Conservation (phyloP, 139 green algal species). For the Bryopsis sp. region DNA sequence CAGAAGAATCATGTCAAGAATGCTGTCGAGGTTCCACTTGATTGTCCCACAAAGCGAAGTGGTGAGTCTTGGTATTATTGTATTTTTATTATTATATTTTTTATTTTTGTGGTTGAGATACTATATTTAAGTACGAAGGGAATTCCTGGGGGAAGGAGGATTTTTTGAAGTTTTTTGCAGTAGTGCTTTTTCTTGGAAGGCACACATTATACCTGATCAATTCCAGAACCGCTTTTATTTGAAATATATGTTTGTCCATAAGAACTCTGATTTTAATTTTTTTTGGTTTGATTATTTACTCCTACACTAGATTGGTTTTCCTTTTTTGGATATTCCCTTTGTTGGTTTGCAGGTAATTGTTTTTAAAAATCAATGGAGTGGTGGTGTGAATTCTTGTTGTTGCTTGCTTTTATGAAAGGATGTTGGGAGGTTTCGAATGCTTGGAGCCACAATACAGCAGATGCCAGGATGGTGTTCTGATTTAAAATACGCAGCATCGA, state of each 20-base stretch:
- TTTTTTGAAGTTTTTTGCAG: too few relatives aligned
- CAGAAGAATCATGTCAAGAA: conserved; percentile 24
- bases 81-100: neutral
- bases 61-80: conserved; percentile 21
- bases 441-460: conserved; percentile 40
- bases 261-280: too few relatives aligned
- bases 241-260: neutral
- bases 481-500: conserved; percentile 41
- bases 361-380: neutral
- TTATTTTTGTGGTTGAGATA: neutral
- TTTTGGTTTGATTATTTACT: too few relatives aligned
- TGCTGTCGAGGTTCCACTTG: conserved; percentile 37
- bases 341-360: neutral
- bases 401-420: conserved; percentile 24
- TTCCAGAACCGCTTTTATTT: neutral
- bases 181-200: neutral
- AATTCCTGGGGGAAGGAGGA: neutral
- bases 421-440: conserved; percentile 47
- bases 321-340: neutral
- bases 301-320: neutral
- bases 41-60: conserved; percentile 48
- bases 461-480: conserved; percentile 57
- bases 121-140: neutral
- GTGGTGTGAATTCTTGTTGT: neutral
- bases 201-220: neutral